Base-by-base conservation (phyloP, 768 basidiomycete genomes). In the Sporobolomyces phaffii region DNA sequence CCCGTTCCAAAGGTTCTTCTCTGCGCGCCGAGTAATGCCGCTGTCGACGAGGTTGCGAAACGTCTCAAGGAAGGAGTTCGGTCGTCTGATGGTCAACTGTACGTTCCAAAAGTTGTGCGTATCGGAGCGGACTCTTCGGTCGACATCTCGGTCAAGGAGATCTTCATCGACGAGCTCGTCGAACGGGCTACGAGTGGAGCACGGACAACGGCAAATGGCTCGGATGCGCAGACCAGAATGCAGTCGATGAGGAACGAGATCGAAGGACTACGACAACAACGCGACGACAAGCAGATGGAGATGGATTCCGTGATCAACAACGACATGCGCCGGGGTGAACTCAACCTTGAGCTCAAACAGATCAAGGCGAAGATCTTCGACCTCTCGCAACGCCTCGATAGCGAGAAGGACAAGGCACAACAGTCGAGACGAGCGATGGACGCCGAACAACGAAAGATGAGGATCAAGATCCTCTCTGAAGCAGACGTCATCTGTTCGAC, bases 1-100 rank as follows among this genome's bases (percentile, higher is more conserved):
- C 78, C 83, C 1, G 79, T 82, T 18, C 85, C 87, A 65, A 88
- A 88, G 75, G 81, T 98, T 47, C 83, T 99, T 22, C 81, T 99
- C 41, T 99, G 96, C 75, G 96, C 96, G 0, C 96, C 96, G 2
- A 93, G 90, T 78, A 99, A 99, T 77, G 96, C 96, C 22, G 96
- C 96, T 29, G 93, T 99, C 44, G 93, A 99, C 75, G 96, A 99
- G 80, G 86, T 99, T 22, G 89, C 90, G 10, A 83, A 84, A 73
- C 87, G 96, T 44, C 79, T 99, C 52, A 90, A 88, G 75, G 86
- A 88, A 57, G 86, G 88, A n/a, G 84, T 86, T 50, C 81, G 84
- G 60, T 81, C 83, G 31, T 77, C 84, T 28, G 80, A 82, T 38
- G 85, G 84, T 49, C 79, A 78, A 53, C 78, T 81, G 14, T 78